Percentiles rank a stretch among this genome's conserved stretches.
Conservation (phyloP, 495 filamentous ascomycete genomes). For the Tuber aestivum region DNA sequence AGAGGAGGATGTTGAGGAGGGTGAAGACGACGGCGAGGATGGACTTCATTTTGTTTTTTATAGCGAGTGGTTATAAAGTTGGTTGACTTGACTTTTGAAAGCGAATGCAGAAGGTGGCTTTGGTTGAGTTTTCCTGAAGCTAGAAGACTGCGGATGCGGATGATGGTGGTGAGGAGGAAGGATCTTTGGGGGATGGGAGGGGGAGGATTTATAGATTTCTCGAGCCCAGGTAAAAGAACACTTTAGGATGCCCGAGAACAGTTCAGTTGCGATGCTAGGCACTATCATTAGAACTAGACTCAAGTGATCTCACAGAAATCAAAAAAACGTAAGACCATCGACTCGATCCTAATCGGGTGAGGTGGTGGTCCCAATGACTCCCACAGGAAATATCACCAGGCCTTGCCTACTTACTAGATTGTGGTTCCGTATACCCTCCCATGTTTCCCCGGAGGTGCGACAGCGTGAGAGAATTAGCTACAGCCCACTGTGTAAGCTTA, state of each 20-base stretch:
- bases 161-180: neutral
- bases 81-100: neutral
- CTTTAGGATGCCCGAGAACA: neutral
- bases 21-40: constrained; percentile 22
- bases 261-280: neutral
- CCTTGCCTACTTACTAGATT: neutral
- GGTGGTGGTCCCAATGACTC: neutral
- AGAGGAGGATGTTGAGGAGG: constrained; percentile 20
- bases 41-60: constrained; percentile 4
- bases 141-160: neutral
- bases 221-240: neutral
- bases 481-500: neutral
- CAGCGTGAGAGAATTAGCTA: neutral
- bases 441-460: neutral
- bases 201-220: neutral
- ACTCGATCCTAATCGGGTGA: neutral
- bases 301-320: neutral
- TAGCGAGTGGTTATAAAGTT: neutral
- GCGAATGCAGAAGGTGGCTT: neutral
- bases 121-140: neutral
- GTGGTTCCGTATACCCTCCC: neutral
- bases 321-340: neutral
- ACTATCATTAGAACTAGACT: neutral
- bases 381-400: neutral
- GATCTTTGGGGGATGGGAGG: neutral